Evolutionary conservation across 371 early-diverging fungal species (phyloP), one percentile per base, ranked within the genome.

Genomic region (Zopfochytrium polystomum): DNA sequence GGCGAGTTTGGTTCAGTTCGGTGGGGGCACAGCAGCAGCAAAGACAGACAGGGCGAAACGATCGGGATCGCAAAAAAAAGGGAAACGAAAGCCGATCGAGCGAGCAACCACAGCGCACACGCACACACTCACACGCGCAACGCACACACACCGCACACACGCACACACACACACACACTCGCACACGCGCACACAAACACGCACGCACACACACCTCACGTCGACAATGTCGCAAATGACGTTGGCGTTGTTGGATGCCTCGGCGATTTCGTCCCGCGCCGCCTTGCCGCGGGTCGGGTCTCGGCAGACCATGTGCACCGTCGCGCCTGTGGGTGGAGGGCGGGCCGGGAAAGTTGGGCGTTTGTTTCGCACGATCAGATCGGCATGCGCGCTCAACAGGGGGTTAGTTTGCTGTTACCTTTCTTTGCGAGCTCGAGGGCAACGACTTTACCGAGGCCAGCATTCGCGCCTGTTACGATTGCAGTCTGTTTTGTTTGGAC

Each of bases 391-490:
- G 23, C 35, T 60, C 52, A 1, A 66, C 66, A 1, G 43, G 32
- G 22, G 66, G 34, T n/a, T n/a, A n/a, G n/a, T n/a, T n/a, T n/a
- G n/a, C n/a, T n/a, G n/a, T n/a, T n/a, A 30, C 59, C 55, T 20
- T 50, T 27, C 27, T 52, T 47, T 11, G 60, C 68, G 23, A 68
- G 29, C 46, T 38, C 62, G 47, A 6, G 18, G 22, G 61, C 66
- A 18, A 61, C 62, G 9, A 29, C 18, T n/a, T 52, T 29, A 18
- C 68, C 68, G 15, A 68, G 45, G 4, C 68, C 68, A 30, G 29
- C 27, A 66, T 68, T 68, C 20, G 61, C 68, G n/a, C 68, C 68
- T 27, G 60, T 65, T 7, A 62, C 30, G 6, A 61, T 18, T 11
- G 33, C 38, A 18, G 15, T n/a, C n/a, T n/a, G n/a, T n/a, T n/a